These are phyloP conservation scores for Acrodontium crateriforme DNA, from an alignment of 2,329 filamentous ascomycete genomes.

Conservation along the genomic window DNA sequence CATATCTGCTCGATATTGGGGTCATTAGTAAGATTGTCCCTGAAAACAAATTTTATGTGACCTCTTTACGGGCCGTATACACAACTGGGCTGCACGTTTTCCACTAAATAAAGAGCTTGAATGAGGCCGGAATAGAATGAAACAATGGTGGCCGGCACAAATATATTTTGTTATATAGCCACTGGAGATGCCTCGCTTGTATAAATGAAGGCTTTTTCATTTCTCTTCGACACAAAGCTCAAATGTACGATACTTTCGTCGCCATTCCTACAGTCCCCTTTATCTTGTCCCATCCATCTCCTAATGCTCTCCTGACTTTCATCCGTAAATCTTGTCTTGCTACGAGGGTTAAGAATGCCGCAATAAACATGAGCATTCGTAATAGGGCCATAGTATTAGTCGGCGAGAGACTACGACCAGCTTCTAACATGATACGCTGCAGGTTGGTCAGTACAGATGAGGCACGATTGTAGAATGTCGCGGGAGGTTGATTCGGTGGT, in stretches of 20 bases:
- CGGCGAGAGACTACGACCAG: slow-evolving; percentile 37
- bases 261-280: slow-evolving; percentile 85
- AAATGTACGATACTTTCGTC: slow-evolving; percentile 95
- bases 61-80: no score
- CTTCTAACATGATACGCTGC: slow-evolving; percentile 23
- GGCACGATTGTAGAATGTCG: slow-evolving; percentile 13
- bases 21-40: no score
- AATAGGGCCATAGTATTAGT: slow-evolving; percentile 39
- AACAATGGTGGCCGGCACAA: no score
- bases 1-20: no score
- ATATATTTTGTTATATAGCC: no score
- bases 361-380: slow-evolving; percentile 60
- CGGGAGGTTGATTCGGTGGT: slow-evolving; percentile 5
- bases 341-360: slow-evolving; percentile 64
- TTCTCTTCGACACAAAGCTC: no score
- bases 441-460: slow-evolving; percentile 31
- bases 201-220: no score
- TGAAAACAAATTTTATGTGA: no score
- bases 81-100: no score
- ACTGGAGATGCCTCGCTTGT: no score
- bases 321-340: slow-evolving; percentile 63
- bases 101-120: no score
- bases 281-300: slow-evolving; percentile 65
- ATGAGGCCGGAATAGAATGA: no score
- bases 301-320: slow-evolving; percentile 54